Base-by-base conservation (phyloP, 768 basidiomycete genomes). In the Neoboletus brunneissimus region DNA sequence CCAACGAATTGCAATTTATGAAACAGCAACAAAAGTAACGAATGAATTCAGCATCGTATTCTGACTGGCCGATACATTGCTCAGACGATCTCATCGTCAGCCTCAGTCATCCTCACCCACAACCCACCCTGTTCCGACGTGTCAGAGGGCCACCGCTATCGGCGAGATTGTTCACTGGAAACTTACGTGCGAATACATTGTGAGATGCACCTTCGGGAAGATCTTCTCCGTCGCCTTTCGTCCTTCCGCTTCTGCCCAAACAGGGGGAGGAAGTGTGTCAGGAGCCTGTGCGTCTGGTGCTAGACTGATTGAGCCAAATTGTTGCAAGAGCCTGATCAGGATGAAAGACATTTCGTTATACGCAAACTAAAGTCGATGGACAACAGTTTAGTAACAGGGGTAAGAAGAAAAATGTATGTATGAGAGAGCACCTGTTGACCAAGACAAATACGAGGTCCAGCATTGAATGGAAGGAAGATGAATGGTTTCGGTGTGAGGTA, bases 391-490 rank as follows among this genome's bases (percentile, higher is more conserved):
- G 42, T 22, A 51, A 53, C 25, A 41, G 10, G 23, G 22, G 47
- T 13, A 27, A 31, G 31, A 18, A 22, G 18, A n/a, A 50, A 23
- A 48, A 38, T 10, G 18, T 1, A 35, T 56, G 41, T 12, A 52
- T 20, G 48, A 50, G 41, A 20, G 40, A 57, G 34, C 46, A 79
- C 83, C 72, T 84, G 81, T 72, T 85, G 84, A 5, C 83, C 83
- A 5, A 83, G 76, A 58, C 83, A 84, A 51, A 84, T 83, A 16
- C 82, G 76, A 7, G 83, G 84, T 18, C 74, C 65, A 16, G 72
- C 82, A 54, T 84, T 84, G 74, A 85, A 85, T 16, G 84, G 84
- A 5, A 88, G 75, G 73, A 89, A 90, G 55, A 87, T 85, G 72
- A 85, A 87, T 0, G 85, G 79, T 59, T 87, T 86, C 37, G 80